phyloP scores from a whole-genome alignment of 1,284 basidiomycete species.

The Mrakiaceae sp. region DNA sequence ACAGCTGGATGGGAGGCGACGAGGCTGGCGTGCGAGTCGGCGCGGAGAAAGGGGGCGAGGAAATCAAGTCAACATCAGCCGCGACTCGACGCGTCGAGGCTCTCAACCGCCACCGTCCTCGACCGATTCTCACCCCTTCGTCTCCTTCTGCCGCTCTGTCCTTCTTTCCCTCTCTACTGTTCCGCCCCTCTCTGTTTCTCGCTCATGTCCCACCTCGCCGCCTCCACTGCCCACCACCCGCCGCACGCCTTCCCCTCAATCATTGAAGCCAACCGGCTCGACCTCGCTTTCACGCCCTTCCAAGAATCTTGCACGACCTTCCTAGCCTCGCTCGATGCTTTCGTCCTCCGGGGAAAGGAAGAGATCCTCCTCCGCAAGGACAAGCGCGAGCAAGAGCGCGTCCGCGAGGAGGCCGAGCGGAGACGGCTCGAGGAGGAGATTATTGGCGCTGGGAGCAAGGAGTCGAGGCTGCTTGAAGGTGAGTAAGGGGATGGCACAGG shows the following conservation, averaged over 20 bases:
- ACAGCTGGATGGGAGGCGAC: not conserved
- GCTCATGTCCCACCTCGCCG: too few relatives aligned
- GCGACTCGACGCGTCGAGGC: too few relatives aligned
- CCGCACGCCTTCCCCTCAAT: too few relatives aligned
- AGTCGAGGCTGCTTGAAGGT: constrained; percentile 33
- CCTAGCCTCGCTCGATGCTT: constrained; percentile 27
- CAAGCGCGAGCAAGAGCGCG: constrained; percentile 23
- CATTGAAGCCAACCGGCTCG: not conserved
- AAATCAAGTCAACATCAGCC: not conserved
- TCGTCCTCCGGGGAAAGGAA: constrained; percentile 26
- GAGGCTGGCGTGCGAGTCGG: not conserved
- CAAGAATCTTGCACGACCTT: not conserved
- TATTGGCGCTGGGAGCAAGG: constrained; percentile 22
- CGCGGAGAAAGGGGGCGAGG: not conserved
- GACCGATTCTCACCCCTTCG: not conserved
- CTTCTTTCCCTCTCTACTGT: too few relatives aligned
- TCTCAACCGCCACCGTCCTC: not conserved
- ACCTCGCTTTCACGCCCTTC: constrained; percentile 6
- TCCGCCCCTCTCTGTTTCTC: too few relatives aligned
- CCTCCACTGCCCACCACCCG: too few relatives aligned
- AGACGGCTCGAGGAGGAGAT: constrained; percentile 28
- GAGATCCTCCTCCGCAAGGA: constrained; percentile 27
- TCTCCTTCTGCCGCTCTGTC: not conserved
- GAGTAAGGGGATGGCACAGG: constrained; percentile 9
- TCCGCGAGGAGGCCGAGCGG: constrained; percentile 24